Evolutionary conservation across 73 alveolate species (phyloP), one percentile per base, ranked within the genome.

Genomic region (Symbiodinium natans): DNA sequence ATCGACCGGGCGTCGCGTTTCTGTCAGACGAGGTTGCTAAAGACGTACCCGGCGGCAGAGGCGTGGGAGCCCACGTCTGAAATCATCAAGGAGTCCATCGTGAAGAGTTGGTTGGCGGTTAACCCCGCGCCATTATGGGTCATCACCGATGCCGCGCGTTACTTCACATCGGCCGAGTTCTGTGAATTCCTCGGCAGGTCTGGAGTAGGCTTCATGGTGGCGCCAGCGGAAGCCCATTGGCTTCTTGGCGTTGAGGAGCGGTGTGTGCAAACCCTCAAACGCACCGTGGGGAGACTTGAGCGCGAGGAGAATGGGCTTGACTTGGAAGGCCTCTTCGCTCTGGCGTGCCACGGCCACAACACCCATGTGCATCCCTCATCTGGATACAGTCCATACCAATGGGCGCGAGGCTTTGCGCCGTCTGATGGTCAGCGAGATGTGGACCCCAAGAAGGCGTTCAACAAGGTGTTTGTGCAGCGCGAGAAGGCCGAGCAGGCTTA

Each of bases 151-250:
- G 2, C 46, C 2, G 85, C 43, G 2, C 41, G 34, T 6, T 74
- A 74, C 48, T 74, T 74, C 48, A 2, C 48, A 1, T 7, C 46
- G 0, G 0, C 41, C 0, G 43, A 74, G 43, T 33, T 74, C 4
- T 2, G 29, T 7, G 85, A 74, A 1, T 74, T 33, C 46, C 27
- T 4, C 1, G 85, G 85, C 27, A 42, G 23, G 31, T 74, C 85
- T 6, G 43, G 85, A 7, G 29, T 74, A 1, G 85, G 85, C 0
- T 11, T 74, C 9, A 11, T 74, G 25, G 29, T 36, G 7, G 41
- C 85, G 41, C 85, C 85, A 74, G 85, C 85, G 17, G 85, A 74
- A 21, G 41, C 85, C 1, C 85, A 74, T 10, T 33, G 42, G 85
- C 3, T 74, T 2, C 17, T 74, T 2, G 85, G 85, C n/a, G 27